Evolutionary conservation across 345 rosid species (phyloP).

Genomic region (thale cress (Arabidopsis thaliana)): DNA sequence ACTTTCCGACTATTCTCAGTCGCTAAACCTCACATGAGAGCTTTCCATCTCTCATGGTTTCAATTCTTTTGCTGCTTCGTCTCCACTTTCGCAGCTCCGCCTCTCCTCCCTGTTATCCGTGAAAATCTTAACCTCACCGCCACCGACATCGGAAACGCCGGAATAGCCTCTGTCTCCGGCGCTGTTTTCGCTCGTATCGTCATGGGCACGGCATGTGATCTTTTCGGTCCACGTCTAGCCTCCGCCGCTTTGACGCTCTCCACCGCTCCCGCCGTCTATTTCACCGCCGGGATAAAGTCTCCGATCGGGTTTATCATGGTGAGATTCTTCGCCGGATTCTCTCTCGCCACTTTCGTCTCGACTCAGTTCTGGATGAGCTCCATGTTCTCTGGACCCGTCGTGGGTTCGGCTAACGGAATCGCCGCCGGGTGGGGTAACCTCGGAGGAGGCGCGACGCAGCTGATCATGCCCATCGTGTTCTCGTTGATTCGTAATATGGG

Average conservation of each 20-base stretch:
- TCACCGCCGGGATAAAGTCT: slow-evolving; percentile 63
- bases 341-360: slow-evolving; percentile 85
- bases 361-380: slow-evolving; percentile 98
- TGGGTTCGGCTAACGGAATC: slow-evolving; percentile 80
- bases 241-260: slow-evolving; percentile 78
- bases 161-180: slow-evolving; percentile 90
- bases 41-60: slow-evolving; percentile 88
- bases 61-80: slow-evolving; percentile 87
- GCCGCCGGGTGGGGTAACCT: slow-evolving; percentile 98
- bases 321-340: slow-evolving; percentile 79
- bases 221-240: slow-evolving; percentile 89
- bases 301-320: slow-evolving; percentile 72
- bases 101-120: slow-evolving; percentile 82
- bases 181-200: slow-evolving; percentile 81
- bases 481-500: slow-evolving; percentile 59
- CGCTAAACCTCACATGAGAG: slow-evolving; percentile 83
- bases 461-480: slow-evolving; percentile 85
- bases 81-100: slow-evolving; percentile 88
- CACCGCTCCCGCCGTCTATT: slow-evolving; percentile 86
- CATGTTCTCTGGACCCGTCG: slow-evolving; percentile 75
- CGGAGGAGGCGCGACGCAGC: slow-evolving; percentile 91
- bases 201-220: slow-evolving; percentile 86
- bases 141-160: slow-evolving; percentile 86
- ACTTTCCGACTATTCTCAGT: slow-evolving; percentile 69
- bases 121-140: slow-evolving; percentile 87